These are phyloP conservation scores for Aquilaria malaccensis DNA, from an alignment of 345 rosid genomes.

Conservation along the genomic window DNA sequence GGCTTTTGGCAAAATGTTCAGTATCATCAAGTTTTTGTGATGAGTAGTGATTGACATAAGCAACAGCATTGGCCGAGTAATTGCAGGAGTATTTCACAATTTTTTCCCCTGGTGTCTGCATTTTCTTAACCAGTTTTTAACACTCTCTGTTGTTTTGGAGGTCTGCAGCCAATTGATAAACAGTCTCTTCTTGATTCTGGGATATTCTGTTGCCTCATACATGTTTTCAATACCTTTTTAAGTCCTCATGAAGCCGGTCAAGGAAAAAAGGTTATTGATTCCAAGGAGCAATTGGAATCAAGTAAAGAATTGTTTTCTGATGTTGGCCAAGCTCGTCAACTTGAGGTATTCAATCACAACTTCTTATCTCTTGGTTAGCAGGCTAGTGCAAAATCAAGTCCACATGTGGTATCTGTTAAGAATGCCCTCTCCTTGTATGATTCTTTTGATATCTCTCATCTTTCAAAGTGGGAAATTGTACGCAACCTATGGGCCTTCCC, in stretches of 20 bases:
- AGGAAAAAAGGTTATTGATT: slow-evolving; percentile 22
- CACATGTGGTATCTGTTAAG: too few species aligned
- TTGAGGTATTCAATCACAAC: slow-evolving; percentile 48
- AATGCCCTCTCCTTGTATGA: too few species aligned
- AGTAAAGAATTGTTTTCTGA: slow-evolving; percentile 36
- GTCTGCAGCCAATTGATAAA: slow-evolving; percentile 85
- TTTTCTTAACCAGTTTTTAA: too few species aligned
- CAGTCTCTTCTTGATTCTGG: slow-evolving; percentile 99
- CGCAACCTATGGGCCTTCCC: too few species aligned
- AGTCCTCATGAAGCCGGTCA: slow-evolving; percentile 42
- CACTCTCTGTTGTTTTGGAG: not conserved
- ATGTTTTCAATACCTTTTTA: slow-evolving; percentile 65
- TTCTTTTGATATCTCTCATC: too few species aligned
- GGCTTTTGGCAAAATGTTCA: too few species aligned
- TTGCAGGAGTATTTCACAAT: slow-evolving; percentile 5
- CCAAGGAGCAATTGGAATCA: slow-evolving; percentile 25
- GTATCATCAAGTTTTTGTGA: not conserved
- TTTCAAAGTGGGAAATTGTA: too few species aligned
- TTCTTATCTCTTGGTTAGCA: not conserved
- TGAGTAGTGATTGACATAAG: not conserved
- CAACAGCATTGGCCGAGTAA: too few species aligned
- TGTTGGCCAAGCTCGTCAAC: slow-evolving; percentile 47
- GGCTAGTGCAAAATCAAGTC: too few species aligned
- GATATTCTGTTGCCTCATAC: slow-evolving; percentile 94
- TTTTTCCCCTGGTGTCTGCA: slow-evolving; percentile 1